Base-by-base conservation (phyloP, 2,329 filamentous ascomycete species). In the Penicillium sp. region DNA sequence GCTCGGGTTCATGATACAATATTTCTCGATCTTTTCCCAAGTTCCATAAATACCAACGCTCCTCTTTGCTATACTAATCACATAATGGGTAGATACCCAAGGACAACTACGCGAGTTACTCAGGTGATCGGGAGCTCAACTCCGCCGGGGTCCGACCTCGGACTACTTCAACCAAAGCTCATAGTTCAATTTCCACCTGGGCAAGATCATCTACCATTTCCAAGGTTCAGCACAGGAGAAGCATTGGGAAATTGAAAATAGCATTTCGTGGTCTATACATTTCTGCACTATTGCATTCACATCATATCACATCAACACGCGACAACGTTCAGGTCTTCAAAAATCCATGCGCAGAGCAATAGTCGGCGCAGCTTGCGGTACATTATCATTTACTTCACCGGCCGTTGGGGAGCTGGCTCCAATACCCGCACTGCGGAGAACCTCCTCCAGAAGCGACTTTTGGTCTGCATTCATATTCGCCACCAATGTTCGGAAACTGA, bases 261-360 rank as follows among this genome's bases (percentile, higher is more conserved):
- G 11, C 11, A 42, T 35, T 29, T 50, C 33, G 21, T 37, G 21
- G 33, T 50, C 35, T 50, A 50, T 50, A 42, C 24, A 50, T 50
- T 37, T 26, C 8, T 42, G 48, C 33, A 50, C 35, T 50, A 27
- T 46, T 31, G 21, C 37, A 54, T 54, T 24, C 49, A 55, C 27
- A 49, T 60, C 55, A 49, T 57, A 43, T 49, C 53, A 55, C 52
- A 48, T 55, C 42, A 53, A 37, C 39, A 29, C 19, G 35, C 29
- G 27, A 37, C 50, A 33, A 21, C 11, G 22, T 21, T 4, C 19
- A 22, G 19, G 10, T 19, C 10, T 27, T 9, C 62, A 90, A 82
- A 99, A 98, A 74, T 96, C 83, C 90, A 98, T 96, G 82, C 96
- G 95, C 70, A 99, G 76, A 53, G 91, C 91, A 81, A 99, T 99